Percentiles rank a stretch among this genome's conserved stretches.
These are phyloP conservation scores for Chalciporus sphaerocephalus DNA, from an alignment of 768 basidiomycete genomes.

Conservation along the genomic window DNA sequence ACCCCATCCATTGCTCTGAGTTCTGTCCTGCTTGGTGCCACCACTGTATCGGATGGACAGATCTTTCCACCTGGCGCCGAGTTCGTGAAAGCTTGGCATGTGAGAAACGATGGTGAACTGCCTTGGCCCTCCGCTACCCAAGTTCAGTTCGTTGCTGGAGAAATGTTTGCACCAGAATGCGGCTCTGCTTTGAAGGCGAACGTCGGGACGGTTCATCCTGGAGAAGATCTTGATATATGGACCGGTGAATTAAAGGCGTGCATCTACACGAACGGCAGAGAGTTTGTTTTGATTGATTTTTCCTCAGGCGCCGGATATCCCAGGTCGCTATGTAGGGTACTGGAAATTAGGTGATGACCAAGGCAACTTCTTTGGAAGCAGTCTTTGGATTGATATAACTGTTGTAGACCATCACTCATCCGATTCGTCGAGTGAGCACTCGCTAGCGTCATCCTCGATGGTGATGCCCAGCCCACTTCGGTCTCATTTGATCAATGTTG, in stretches of 20 bases:
- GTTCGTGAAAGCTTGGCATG: conserved; percentile 80
- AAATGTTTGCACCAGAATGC: conserved; percentile 43
- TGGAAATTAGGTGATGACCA: conserved; percentile 65
- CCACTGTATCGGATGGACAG: conserved; percentile 73
- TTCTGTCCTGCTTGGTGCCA: conserved; percentile 59
- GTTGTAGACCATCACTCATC: conserved; percentile 49
- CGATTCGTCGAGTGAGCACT: conserved; percentile 39
- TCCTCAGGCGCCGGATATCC: conserved; percentile 61
- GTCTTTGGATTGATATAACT: conserved; percentile 74
- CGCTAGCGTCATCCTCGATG: conserved; percentile 62
- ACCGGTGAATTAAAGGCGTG: conserved; percentile 72
- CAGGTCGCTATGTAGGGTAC: conserved; percentile 72
- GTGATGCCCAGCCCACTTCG: conserved; percentile 51
- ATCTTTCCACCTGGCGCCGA: conserved; percentile 78
- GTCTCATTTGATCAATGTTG: conserved; percentile 11
- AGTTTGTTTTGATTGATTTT: conserved; percentile 2
- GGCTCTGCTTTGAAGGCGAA: conserved; percentile 32
- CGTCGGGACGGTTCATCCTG: conserved; percentile 56
- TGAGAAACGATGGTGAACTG: conserved; percentile 57
- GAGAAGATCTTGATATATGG: conserved; percentile 59
- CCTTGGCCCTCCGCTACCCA: conserved; percentile 70
- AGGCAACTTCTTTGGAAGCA: conserved; percentile 59
- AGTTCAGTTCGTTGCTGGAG: conserved; percentile 68
- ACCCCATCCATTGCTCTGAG: conserved; percentile 28
- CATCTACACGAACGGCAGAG: not conserved